Percentiles rank a stretch among this genome's conserved stretches.
These are phyloP conservation scores for Lactarius sp. DNA, from an alignment of 768 basidiomycete species.

Conservation along the genomic window DNA sequence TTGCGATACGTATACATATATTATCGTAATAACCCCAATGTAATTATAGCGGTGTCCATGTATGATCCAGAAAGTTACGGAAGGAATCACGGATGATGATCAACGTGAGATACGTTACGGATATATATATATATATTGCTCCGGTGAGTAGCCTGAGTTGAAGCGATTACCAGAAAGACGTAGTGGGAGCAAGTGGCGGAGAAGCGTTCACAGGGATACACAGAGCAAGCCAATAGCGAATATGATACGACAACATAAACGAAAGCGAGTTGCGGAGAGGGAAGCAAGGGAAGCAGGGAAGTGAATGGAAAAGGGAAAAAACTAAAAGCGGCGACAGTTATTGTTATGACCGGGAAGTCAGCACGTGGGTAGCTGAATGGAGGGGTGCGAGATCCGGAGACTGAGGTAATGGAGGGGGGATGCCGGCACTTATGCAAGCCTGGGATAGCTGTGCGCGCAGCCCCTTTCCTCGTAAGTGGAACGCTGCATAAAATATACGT, in stretches of 20 bases:
- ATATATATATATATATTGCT: slow-evolving; percentile 13
- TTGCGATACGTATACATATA: slow-evolving; percentile 4
- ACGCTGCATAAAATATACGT: slow-evolving; percentile 19
- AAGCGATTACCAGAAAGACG: background rate
- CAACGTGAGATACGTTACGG: slow-evolving; percentile 13
- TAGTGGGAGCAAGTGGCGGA: background rate
- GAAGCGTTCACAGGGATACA: slow-evolving; percentile 10
- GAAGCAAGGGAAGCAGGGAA: background rate
- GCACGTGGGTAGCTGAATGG: background rate
- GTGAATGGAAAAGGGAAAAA: background rate
- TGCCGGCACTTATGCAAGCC: slow-evolving; percentile 28
- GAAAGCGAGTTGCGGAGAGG: background rate
- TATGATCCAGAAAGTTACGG: slow-evolving; percentile 8
- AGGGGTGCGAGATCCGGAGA: background rate
- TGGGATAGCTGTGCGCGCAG: slow-evolving; percentile 29
- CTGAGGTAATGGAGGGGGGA: slow-evolving; percentile 25
- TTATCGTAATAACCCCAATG: slow-evolving; percentile 11
- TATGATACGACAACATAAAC: slow-evolving; percentile 8
- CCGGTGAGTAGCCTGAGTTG: background rate
- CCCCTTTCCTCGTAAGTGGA: slow-evolving; percentile 26
- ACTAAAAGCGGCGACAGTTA: background rate
- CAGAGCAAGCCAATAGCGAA: slow-evolving; percentile 6
- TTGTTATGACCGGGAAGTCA: slow-evolving; percentile 3
- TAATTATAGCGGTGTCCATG: slow-evolving; percentile 9
- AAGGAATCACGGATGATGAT: slow-evolving; percentile 1